Conservation (phyloP, 164 flowering plant species). For the Magnolia kwangsiensis region DNA sequence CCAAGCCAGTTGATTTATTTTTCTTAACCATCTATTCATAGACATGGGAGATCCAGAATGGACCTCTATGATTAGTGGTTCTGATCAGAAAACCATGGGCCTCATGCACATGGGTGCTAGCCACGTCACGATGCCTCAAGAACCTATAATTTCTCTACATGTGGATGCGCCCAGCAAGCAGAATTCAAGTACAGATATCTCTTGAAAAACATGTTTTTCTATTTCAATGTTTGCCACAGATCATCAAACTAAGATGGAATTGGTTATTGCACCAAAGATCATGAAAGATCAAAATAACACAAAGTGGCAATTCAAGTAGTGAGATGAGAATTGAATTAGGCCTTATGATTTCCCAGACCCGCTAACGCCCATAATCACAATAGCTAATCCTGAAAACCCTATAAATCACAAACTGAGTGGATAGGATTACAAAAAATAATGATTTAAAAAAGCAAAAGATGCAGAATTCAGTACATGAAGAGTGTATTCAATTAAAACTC, state of each 20-base stretch:
- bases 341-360: conserved; percentile 89
- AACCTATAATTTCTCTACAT: too few relatives aligned
- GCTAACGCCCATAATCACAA: conserved; percentile 81
- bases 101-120: too few relatives aligned
- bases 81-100: too few relatives aligned
- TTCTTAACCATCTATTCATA: too few relatives aligned
- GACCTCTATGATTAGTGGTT: too few relatives aligned
- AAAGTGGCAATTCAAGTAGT: not conserved
- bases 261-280: not conserved
- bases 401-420: not conserved
- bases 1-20: too few relatives aligned
- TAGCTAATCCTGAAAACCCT: conserved; percentile 33
- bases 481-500: not conserved
- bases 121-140: too few relatives aligned
- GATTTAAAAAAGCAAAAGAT: not conserved
- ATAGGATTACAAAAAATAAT: not conserved
- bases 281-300: not conserved
- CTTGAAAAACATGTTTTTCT: too few relatives aligned
- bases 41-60: too few relatives aligned
- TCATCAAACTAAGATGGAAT: not conserved
- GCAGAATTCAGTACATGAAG: not conserved
- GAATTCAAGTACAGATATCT: too few relatives aligned
- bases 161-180: too few relatives aligned
- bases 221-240: not conserved
- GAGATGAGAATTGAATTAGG: not conserved